These are phyloP conservation scores for Debaryomyces tyrocola DNA, from an alignment of 805 yeast genomes.

Conservation along the genomic window DNA sequence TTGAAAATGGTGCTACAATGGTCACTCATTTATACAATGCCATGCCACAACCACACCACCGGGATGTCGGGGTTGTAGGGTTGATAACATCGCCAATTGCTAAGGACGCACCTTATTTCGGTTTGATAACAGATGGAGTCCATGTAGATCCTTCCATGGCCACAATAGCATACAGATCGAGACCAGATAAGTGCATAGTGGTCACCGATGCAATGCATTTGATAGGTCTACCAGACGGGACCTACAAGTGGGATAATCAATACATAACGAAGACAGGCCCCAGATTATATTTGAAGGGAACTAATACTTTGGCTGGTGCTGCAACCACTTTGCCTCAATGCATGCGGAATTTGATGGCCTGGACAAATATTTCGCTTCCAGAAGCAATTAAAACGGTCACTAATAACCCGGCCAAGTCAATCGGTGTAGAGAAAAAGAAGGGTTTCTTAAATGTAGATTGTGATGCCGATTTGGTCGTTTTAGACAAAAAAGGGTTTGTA, in stretches of 20 bases:
- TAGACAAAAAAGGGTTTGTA: constrained; percentile 44
- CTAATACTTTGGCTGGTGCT: constrained; percentile 60
- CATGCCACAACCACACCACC: constrained; percentile 61
- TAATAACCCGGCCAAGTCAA: constrained; percentile 51
- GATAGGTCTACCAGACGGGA: constrained; percentile 58
- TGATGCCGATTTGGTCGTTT: constrained; percentile 56
- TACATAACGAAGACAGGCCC: constrained; percentile 49
- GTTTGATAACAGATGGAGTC: constrained; percentile 58
- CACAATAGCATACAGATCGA: constrained; percentile 48
- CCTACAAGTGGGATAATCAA: constrained; percentile 52
- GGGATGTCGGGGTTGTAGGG: constrained; percentile 59
- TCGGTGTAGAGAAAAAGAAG: constrained; percentile 42
- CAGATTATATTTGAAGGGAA: constrained; percentile 48
- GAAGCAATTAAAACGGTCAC: constrained; percentile 59
- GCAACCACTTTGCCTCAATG: constrained; percentile 56
- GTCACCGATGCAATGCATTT: constrained; percentile 62
- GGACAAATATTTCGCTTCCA: constrained; percentile 50
- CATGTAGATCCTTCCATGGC: constrained; percentile 59
- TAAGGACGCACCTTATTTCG: constrained; percentile 44
- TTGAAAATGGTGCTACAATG: constrained; percentile 56
- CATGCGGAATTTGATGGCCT: constrained; percentile 47
- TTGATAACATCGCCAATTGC: constrained; percentile 34
- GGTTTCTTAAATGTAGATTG: constrained; percentile 54
- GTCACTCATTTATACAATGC: constrained; percentile 62
- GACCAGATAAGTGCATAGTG: constrained; percentile 53